Base-by-base conservation (phyloP, 2,329 filamentous ascomycete genomes). In the Penicillium concentricum region DNA sequence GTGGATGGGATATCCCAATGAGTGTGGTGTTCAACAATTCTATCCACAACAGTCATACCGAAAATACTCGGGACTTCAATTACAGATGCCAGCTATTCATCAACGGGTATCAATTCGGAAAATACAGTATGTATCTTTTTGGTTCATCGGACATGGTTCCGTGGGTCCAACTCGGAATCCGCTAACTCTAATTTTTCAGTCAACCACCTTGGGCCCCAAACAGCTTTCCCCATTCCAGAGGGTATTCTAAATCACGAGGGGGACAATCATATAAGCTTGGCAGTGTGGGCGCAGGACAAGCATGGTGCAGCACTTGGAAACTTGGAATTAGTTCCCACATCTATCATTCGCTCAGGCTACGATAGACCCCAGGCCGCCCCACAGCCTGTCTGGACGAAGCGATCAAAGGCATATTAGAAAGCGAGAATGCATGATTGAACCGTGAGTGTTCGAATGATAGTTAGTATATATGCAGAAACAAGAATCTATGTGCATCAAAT, bases 21-120 rank as follows among this genome's bases (percentile, higher is more conserved):
- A 76, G 75, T 10, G 80, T 84, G 61, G 69, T 70, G 0, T 82
- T 84, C 62, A 62, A 58, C 8, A 62, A 63, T n/a, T 59, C 45
- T 32, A 24, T 28, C 2, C 22, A 37, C 0, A 13, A n/a, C 10
- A 35, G 1, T 7, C 16, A 22, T 1, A 3, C 38, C 53, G 60
- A 22, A 2, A 22, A 7, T n/a, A 32, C 7, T 2, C 4, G 5
- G 55, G 63, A 47, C 15, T 16, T 16, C 1, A 61, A 63, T 20
- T 80, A 78, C 57, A 68, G 80, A 15, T 74, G 66, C 6, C 77
- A 81, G 63, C 59, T 82, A 2, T 82, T 74, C 50, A 72, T 82
- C 37, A 82, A 82, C 46, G 80, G 81, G 4, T 83, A 78, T 65
- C 80, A 82, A 60, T 82, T 79, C 54, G 80, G 81, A 4, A 82